phyloP scores from a whole-genome alignment of 305 asterid genomes.

The Petunia hybrid region DNA sequence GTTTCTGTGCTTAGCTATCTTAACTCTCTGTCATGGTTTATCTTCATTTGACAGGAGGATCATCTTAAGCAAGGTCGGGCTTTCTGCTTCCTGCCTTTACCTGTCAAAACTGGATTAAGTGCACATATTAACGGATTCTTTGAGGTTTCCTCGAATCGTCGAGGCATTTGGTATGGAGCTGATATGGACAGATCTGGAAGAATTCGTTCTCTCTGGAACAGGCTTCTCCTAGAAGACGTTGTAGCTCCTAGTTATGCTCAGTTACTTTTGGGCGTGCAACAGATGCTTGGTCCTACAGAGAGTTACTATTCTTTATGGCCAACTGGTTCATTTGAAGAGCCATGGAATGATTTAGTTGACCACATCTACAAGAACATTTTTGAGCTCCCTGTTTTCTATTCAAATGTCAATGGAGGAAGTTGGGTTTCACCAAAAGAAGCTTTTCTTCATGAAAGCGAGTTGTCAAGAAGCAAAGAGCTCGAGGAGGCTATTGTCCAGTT shows the following conservation, averaged over 20 bases:
- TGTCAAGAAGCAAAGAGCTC: constrained; percentile 68
- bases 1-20: constrained; percentile 33
- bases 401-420: constrained; percentile 75
- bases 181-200: constrained; percentile 99
- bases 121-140: constrained; percentile 93
- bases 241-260: constrained; percentile 83
- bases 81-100: constrained; percentile 97
- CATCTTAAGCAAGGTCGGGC: constrained; percentile 78
- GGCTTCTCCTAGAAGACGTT: constrained; percentile 90
- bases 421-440: constrained; percentile 89
- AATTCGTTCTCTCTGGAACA: constrained; percentile 94
- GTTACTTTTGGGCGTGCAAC: constrained; percentile 68
- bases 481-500: constrained; percentile 78
- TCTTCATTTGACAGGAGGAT: constrained; percentile 63
- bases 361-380: constrained; percentile 66
- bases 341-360: constrained; percentile 87
- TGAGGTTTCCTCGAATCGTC: constrained; percentile 98
- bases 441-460: constrained; percentile 71
- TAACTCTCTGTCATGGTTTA: constrained; percentile 30
- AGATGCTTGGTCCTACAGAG: constrained; percentile 65
- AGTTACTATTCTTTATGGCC: constrained; percentile 92
- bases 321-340: constrained; percentile 91
- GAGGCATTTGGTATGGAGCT: constrained; percentile 99
- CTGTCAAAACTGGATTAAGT: constrained; percentile 86
- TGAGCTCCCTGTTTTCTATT: constrained; percentile 74